Percentiles rank a stretch among this genome's conserved stretches.
Conservation (phyloP, 345 rosid species). For the Brassica rapa region DNA sequence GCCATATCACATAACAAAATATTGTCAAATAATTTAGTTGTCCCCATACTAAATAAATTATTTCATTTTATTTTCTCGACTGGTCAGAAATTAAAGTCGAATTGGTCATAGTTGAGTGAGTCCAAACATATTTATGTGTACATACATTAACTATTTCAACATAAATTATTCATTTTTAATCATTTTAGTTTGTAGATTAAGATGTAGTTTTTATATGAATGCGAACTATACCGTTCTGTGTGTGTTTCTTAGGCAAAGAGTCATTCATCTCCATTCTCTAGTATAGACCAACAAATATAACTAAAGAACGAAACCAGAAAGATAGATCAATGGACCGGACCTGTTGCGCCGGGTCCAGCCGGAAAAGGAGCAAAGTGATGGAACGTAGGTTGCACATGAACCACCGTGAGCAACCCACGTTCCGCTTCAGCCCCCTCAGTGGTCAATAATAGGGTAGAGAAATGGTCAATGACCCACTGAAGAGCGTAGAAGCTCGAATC, state of each 20-base stretch:
- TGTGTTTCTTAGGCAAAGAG: not conserved
- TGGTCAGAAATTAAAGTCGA: not conserved
- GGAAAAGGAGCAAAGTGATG: conserved; percentile 41
- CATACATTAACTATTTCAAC: not conserved
- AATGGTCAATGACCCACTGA: not conserved
- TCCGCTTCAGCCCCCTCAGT: conserved; percentile 25
- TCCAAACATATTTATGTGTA: not conserved
- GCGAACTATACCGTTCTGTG: not conserved
- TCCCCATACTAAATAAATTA: not conserved
- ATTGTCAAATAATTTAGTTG: not conserved
- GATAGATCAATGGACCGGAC: conserved; percentile 17
- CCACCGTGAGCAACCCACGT: conserved; percentile 40
- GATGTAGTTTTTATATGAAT: not conserved
- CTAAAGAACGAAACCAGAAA: not conserved
- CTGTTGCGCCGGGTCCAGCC: conserved; percentile 50
- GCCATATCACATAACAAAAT: not conserved
- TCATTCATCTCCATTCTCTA: not conserved
- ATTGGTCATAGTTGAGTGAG: not conserved
- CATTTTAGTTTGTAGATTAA: not conserved
- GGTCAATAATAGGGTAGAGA: not conserved
- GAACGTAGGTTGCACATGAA: conserved; percentile 50
- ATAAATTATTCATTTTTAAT: not conserved
- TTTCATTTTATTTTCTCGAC: not conserved
- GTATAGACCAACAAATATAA: not conserved
- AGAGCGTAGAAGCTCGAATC: not conserved